Percentiles rank a stretch among this genome's conserved stretches.
Evolutionary conservation across 2,329 filamentous ascomycete genomes (phyloP).

Genomic region (Aureobasidium leucospermi): DNA sequence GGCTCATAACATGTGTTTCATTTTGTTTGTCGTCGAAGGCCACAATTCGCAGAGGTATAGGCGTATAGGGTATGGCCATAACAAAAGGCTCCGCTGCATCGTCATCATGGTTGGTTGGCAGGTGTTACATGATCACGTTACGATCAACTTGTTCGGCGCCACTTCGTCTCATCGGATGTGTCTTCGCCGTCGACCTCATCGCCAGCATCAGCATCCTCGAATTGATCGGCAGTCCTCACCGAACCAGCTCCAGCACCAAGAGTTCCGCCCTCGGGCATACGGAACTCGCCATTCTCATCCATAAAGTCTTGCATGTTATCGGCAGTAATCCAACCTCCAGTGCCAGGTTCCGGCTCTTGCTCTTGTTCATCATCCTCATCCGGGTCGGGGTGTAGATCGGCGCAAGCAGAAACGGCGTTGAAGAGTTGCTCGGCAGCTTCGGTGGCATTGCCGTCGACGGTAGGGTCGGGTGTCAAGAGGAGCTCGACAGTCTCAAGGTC

Average conservation of each 20-base stretch:
- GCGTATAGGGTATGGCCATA: too few relatives aligned
- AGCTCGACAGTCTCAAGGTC: conserved; percentile 59
- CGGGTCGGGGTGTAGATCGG: conserved; percentile 68
- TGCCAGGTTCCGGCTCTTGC: conserved; percentile 59
- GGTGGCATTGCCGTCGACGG: conserved; percentile 16
- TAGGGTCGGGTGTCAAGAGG: conserved; percentile 51
- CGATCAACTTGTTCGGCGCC: conserved; percentile 43
- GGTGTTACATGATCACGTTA: too few relatives aligned
- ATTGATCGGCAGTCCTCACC: conserved; percentile 35
- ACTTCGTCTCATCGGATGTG: conserved; percentile 38
- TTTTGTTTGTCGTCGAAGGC: too few relatives aligned
- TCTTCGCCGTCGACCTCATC: conserved; percentile 24
- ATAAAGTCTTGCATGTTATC: conserved; percentile 84
- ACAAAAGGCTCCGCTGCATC: too few relatives aligned
- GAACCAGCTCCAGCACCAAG: conserved; percentile 27
- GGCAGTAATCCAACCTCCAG: conserved; percentile 79
- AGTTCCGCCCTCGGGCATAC: conserved; percentile 53
- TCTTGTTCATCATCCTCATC: conserved; percentile 45
- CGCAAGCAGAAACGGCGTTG: conserved; percentile 64
- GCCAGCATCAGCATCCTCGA: conserved; percentile 34
- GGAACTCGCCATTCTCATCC: conserved; percentile 74
- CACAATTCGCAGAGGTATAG: too few relatives aligned
- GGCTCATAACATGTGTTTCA: too few relatives aligned
- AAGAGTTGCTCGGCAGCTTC: conserved; percentile 48
- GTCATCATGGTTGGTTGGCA: too few relatives aligned